phyloP scores from a whole-genome alignment of 2,329 filamentous ascomycete genomes.

The Penicillium sp. region DNA sequence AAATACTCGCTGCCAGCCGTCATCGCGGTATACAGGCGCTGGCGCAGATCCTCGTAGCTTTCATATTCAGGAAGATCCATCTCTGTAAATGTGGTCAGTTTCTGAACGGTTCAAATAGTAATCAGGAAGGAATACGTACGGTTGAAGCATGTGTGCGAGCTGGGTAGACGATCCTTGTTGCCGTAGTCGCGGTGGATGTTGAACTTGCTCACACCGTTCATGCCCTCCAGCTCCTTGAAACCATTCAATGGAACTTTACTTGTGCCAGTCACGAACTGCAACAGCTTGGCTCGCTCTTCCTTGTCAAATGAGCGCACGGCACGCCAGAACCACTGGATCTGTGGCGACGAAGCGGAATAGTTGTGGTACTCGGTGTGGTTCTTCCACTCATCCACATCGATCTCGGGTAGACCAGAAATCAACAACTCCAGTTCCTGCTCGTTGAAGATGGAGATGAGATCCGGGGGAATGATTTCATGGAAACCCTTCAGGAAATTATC shows the following conservation, averaged over 20 bases:
- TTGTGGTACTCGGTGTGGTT: constrained; percentile 98
- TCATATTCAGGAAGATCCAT: constrained; percentile 98
- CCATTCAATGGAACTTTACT: constrained; percentile 97
- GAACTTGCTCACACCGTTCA: constrained; percentile 97
- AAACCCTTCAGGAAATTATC: constrained; percentile 87
- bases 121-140: constrained; percentile 60
- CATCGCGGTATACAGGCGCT: constrained; percentile 88
- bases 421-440: constrained; percentile 95
- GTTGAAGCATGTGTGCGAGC: constrained; percentile 98
- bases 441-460: constrained; percentile 94
- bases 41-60: constrained; percentile 82
- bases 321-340: constrained; percentile 99
- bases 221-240: constrained; percentile 97
- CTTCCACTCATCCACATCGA: constrained; percentile 98
- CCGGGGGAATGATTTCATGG: constrained; percentile 94
- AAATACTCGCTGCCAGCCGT: constrained; percentile 98
- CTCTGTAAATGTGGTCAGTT: constrained; percentile 55
- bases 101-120: neutral
- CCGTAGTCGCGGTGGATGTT: constrained; percentile 98
- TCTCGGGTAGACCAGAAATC: constrained; percentile 94
- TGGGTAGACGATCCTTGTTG: constrained; percentile 89
- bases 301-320: constrained; percentile 96
- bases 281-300: constrained; percentile 91
- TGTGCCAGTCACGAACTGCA: constrained; percentile 97
- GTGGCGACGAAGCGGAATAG: constrained; percentile 85